These are phyloP conservation scores for Colletotrichum viniferum DNA, from an alignment of 2,329 filamentous ascomycete species.

Conservation along the genomic window DNA sequence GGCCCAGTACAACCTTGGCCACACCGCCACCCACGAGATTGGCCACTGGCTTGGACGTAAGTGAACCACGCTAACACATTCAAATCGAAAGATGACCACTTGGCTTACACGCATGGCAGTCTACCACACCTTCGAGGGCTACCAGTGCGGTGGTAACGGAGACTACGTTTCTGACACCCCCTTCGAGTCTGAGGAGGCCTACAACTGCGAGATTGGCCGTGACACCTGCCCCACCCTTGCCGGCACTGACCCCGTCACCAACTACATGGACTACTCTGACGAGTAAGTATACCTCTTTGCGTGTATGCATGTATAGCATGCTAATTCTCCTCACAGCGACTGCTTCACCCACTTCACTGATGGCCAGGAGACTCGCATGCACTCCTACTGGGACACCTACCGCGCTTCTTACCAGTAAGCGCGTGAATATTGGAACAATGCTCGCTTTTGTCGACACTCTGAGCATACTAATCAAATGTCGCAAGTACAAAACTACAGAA, in stretches of 20 bases:
- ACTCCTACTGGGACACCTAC: conserved; percentile 31
- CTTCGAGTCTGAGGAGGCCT: conserved; percentile 34
- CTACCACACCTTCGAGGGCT: conserved; percentile 52
- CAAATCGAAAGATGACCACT: background rate
- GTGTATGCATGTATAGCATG: background rate
- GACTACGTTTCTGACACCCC: conserved; percentile 48
- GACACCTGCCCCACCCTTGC: conserved; percentile 37
- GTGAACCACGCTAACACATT: background rate
- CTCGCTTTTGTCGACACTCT: background rate
- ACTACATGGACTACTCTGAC: conserved; percentile 46
- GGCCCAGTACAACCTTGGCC: conserved; percentile 37
- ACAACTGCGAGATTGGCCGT: conserved; percentile 39
- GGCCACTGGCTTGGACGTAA: conserved; percentile 51
- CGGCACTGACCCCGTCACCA: conserved; percentile 40
- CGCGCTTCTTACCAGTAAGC: conserved; percentile 24
- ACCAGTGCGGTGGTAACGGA: conserved; percentile 37
- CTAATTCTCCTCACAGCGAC: conserved; percentile 25
- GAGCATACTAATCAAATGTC: background rate
- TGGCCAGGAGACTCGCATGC: conserved; percentile 41
- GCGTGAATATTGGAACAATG: background rate
- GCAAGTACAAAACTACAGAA: background rate
- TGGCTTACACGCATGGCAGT: conserved; percentile 24
- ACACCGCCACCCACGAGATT: conserved; percentile 45
- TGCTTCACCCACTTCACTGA: conserved; percentile 51
- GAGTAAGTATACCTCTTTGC: conserved; percentile 35